Evolutionary conservation across 345 rosid species (phyloP).

Genomic region (Camelina laxa): DNA sequence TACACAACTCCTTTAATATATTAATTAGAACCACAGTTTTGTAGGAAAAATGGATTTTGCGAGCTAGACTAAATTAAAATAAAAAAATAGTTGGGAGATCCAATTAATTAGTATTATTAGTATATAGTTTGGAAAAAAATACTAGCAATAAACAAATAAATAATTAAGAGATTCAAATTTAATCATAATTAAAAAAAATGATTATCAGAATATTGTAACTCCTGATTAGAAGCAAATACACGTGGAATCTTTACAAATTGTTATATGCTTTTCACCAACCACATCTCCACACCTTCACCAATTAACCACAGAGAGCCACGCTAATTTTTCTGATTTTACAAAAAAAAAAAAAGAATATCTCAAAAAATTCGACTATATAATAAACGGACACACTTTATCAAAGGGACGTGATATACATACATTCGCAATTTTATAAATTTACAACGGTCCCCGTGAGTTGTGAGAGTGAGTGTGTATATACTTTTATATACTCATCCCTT

Average conservation of each 20-base stretch:
- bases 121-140: conserved; percentile 18
- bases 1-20: too few species aligned
- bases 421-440: not conserved
- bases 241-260: conserved; percentile 31
- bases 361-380: conserved; percentile 13
- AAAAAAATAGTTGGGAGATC: too few species aligned
- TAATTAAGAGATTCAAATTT: conserved; percentile 23
- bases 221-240: conserved; percentile 7
- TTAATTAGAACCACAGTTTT: too few species aligned
- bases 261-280: conserved; percentile 41
- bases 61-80: too few species aligned
- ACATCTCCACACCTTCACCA: conserved; percentile 15
- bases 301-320: conserved; percentile 6
- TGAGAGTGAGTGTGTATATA: conserved; percentile 1
- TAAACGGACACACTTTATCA: conserved; percentile 8
- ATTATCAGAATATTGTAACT: conserved; percentile 14
- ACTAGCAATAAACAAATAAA: not conserved
- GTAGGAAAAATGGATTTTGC: too few species aligned
- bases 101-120: too few species aligned
- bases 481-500: not conserved
- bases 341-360: not conserved
- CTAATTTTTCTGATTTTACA: not conserved
- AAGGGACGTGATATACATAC: not conserved
- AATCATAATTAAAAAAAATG: not conserved
- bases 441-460: conserved; percentile 5